Evolutionary conservation across 345 rosid genomes (phyloP).

Genomic region (Carallia brachiata): DNA sequence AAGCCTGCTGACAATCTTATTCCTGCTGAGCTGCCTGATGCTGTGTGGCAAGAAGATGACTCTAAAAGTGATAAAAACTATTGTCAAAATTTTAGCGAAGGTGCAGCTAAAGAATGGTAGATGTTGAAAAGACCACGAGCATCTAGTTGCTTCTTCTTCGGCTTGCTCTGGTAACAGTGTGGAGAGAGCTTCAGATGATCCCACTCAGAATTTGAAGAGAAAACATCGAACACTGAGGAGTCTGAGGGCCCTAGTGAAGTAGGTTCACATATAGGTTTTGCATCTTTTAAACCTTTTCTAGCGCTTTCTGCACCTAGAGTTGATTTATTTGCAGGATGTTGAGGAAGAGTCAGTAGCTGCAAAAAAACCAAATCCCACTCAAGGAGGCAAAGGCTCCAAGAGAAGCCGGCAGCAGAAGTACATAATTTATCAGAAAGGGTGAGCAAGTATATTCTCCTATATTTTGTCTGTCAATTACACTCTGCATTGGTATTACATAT

Average conservation of each 20-base stretch:
- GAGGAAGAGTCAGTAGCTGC: constrained; percentile 62
- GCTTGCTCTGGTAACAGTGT: constrained; percentile 72
- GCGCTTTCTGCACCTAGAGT: background rate
- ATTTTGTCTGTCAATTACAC: background rate
- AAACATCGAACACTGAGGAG: constrained; percentile 52
- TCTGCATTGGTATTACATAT: background rate
- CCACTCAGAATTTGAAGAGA: constrained; percentile 52
- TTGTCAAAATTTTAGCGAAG: constrained; percentile 28
- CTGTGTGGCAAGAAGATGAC: constrained; percentile 30
- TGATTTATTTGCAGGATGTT: constrained; percentile 46
- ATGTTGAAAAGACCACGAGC: constrained; percentile 52
- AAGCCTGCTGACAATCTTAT: constrained; percentile 34
- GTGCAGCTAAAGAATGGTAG: constrained; percentile 37
- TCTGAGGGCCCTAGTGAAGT: constrained; percentile 75
- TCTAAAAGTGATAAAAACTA: constrained; percentile 23
- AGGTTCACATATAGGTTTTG: constrained; percentile 19
- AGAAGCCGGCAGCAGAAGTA: constrained; percentile 94
- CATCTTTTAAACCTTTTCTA: background rate
- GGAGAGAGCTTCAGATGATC: constrained; percentile 58
- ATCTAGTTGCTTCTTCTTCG: constrained; percentile 60
- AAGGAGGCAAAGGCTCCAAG: constrained; percentile 52
- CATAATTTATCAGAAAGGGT: constrained; percentile 98
- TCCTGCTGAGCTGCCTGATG: constrained; percentile 36
- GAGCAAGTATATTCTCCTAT: constrained; percentile 27
- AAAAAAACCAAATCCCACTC: constrained; percentile 42